Base-by-base conservation (phyloP, 192 early-diverging fungal genomes). In the Backusella circina region DNA sequence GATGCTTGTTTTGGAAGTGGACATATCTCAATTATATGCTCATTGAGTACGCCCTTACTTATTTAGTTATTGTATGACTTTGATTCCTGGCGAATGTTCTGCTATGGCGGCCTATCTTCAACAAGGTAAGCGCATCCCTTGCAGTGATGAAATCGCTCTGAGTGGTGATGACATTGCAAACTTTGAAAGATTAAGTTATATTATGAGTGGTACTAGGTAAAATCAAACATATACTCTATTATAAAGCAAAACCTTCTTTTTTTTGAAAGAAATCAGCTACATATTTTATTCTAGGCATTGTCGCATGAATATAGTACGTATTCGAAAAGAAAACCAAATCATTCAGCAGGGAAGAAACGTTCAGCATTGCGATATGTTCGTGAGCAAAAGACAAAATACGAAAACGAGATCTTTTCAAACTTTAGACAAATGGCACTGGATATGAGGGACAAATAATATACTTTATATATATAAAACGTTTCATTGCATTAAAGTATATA, bases 261-360 rank as follows among this genome's bases (percentile, higher is more conserved):
- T n/a, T n/a, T n/a, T n/a, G n/a, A n/a, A n/a, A n/a, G n/a, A n/a
- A n/a, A n/a, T n/a, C n/a, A n/a, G n/a, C n/a, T n/a, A n/a, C n/a
- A n/a, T n/a, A n/a, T n/a, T 8, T 33, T 5, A 41, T 38, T 70
- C 21, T 79, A 86, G 88, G 39, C 96, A 98, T 81, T 87, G 90
- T 65, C 89, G 95, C 38, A 96, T 96, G 95, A 97, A 97, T 77
- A 95, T 95, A 47, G 97, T 97, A 12, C 96, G 95, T 71, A 88
- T 97, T 51, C 89, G 94, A 71, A 98, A 97, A 83, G 98, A 98
- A 78, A 96, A 97, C 75, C 98, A 99, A 84, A 93, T 96, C 73
- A 95, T 97, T 93, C 88, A 66, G 94, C 96, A 6, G 97, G 97
- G 72, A 96, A 98, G 74, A 96, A 96, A 84, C 84, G 95, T 6